Conservation (phyloP, 129 eudicot genomes). For the Flaveria bidentis region DNA sequence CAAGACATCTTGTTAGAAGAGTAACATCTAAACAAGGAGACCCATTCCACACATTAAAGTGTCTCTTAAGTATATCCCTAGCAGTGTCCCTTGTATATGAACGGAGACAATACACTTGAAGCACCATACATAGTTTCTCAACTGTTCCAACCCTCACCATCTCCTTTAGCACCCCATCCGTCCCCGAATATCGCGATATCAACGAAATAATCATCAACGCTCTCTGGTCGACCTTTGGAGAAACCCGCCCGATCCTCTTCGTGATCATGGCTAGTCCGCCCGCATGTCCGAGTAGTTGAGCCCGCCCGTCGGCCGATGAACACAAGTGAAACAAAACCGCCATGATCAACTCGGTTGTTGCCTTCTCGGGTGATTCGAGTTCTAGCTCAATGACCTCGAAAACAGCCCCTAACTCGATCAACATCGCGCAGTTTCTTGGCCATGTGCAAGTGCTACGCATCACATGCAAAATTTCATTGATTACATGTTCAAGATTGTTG, state of each 20-base stretch:
- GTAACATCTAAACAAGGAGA: conserved; percentile 50
- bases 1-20: conserved; percentile 33
- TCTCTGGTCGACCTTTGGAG: conserved; percentile 46
- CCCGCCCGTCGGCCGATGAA: conserved; percentile 62
- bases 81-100: conserved; percentile 56
- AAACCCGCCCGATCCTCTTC: conserved; percentile 54
- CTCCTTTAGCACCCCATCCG: conserved; percentile 49
- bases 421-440: conserved; percentile 52
- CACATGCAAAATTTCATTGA: conserved; percentile 39
- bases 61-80: conserved; percentile 49
- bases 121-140: conserved; percentile 51
- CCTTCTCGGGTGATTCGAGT: conserved; percentile 40
- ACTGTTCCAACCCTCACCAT: conserved; percentile 58
- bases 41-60: conserved; percentile 54
- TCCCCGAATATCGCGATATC: conserved; percentile 49
- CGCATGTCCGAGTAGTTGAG: conserved; percentile 56
- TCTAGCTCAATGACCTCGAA: conserved; percentile 58
- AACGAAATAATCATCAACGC: conserved; percentile 51
- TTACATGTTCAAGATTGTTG: conserved; percentile 22
- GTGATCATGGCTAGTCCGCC: conserved; percentile 66
- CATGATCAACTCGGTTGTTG: conserved; percentile 49
- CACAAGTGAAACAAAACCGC: conserved; percentile 53
- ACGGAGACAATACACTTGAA: conserved; percentile 39
- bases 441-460: conserved; percentile 43
- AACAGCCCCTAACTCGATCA: conserved; percentile 56